These are phyloP conservation scores for Amauroascus verrucosus DNA, from an alignment of 2,329 filamentous ascomycete genomes.

Conservation along the genomic window DNA sequence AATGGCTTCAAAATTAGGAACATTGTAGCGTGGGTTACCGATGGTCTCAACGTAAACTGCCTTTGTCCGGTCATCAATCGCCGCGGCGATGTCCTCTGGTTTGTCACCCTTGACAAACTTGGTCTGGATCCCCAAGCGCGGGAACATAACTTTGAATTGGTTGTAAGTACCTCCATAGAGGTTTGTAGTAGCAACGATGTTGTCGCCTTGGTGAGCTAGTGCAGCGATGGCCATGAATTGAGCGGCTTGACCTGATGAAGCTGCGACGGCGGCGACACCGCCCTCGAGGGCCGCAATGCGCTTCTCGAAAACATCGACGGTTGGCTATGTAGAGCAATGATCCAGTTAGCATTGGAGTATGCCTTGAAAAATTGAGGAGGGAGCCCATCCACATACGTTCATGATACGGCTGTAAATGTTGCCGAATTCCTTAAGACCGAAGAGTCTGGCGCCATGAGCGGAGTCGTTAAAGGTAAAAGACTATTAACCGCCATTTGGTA, in stretches of 20 bases:
- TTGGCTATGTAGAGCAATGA: constrained; percentile 49
- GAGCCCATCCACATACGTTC: constrained; percentile 58
- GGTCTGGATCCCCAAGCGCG: constrained; percentile 74
- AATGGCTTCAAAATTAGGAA: constrained; percentile 83
- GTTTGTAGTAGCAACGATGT: constrained; percentile 84
- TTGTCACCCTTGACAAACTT: constrained; percentile 80
- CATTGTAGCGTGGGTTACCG: constrained; percentile 86
- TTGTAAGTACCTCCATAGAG: constrained; percentile 95
- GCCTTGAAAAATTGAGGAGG: no score
- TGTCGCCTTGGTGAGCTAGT: constrained; percentile 80
- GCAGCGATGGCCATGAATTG: constrained; percentile 84
- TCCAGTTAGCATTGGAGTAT: not conserved
- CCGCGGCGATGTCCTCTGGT: constrained; percentile 63
- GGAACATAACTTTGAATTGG: constrained; percentile 85
- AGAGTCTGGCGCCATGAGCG: constrained; percentile 85
- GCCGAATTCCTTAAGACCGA: constrained; percentile 91
- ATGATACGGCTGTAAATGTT: constrained; percentile 97
- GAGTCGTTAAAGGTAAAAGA: constrained; percentile 94
- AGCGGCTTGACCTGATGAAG: constrained; percentile 77
- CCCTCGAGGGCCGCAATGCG: constrained; percentile 91
- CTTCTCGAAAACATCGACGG: constrained; percentile 93
- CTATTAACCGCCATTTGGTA: constrained; percentile 33
- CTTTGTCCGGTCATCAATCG: constrained; percentile 89
- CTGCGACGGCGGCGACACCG: constrained; percentile 73
- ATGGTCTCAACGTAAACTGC: constrained; percentile 86